Conservation (phyloP, 768 basidiomycete species). For the Suillus subalutaceus region DNA sequence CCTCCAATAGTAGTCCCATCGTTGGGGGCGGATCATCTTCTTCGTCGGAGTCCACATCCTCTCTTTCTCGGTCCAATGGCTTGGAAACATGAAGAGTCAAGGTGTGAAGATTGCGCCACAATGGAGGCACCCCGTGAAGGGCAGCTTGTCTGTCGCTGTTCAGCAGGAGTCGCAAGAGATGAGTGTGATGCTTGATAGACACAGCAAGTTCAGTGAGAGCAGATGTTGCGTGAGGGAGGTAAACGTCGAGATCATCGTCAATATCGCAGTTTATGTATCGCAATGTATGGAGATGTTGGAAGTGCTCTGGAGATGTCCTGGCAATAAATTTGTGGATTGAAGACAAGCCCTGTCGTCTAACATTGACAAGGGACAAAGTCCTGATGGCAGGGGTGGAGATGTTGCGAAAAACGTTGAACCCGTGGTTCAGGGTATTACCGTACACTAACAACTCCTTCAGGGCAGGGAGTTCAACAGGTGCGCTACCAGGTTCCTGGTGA, state of each 20-base stretch:
- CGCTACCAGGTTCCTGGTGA: constrained; percentile 36
- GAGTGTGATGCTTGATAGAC: constrained; percentile 34
- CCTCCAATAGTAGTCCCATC: constrained; percentile 35
- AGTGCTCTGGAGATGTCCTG: constrained; percentile 37
- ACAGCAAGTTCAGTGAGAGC: constrained; percentile 37
- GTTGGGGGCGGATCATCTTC: constrained; percentile 34
- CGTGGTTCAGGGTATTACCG: constrained; percentile 35
- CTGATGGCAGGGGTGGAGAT: constrained; percentile 34
- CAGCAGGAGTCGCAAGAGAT: constrained; percentile 34
- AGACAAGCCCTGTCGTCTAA: constrained; percentile 32
- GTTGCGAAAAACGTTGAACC: constrained; percentile 38
- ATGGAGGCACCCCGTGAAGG: constrained; percentile 31
- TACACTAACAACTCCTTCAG: constrained; percentile 33
- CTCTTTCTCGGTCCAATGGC: constrained; percentile 34
- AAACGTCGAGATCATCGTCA: constrained; percentile 38
- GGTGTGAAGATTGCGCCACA: constrained; percentile 35
- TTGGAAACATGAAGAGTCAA: constrained; percentile 30
- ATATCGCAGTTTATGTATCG: constrained; percentile 39
- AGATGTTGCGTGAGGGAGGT: constrained; percentile 35
- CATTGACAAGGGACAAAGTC: constrained; percentile 27
- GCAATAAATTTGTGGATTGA: constrained; percentile 40
- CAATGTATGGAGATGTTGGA: constrained; percentile 33
- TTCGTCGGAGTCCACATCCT: constrained; percentile 34
- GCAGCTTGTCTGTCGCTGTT: constrained; percentile 38
- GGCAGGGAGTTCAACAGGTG: constrained; percentile 32